Conservation (phyloP, 2,329 filamentous ascomycete species). For the Mycogone perniciosa region DNA sequence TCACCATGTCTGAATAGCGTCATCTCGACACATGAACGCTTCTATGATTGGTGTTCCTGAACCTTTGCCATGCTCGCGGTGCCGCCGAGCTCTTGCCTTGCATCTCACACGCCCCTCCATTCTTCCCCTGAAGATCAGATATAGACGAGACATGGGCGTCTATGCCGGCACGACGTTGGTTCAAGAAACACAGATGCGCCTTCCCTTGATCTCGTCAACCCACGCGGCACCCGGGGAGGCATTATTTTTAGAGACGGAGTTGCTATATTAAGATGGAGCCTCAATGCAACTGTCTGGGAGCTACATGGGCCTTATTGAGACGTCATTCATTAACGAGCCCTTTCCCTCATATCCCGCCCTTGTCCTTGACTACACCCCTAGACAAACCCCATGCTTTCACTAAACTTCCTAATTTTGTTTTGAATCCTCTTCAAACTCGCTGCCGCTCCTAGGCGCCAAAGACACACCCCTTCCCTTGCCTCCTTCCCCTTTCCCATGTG, state of each 20-base stretch:
- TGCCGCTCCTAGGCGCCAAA: neutral
- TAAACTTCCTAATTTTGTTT: neutral
- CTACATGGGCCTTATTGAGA: conserved; percentile 10
- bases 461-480: neutral
- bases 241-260: conserved; percentile 12
- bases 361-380: neutral
- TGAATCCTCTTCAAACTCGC: neutral
- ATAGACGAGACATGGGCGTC: neutral
- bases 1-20: conserved; percentile 2
- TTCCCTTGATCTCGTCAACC: conserved; percentile 9
- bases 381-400: neutral
- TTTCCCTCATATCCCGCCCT: neutral
- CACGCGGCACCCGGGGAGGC: conserved; percentile 6
- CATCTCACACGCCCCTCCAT: conserved; percentile 1
- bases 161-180: conserved; percentile 4
- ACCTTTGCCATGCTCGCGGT: conserved; percentile 4
- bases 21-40: neutral
- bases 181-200: conserved; percentile 4
- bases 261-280: conserved; percentile 13
- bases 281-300: conserved; percentile 9
- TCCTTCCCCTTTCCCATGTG: neutral
- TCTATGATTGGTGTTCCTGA: conserved; percentile 9
- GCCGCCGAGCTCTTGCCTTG: conserved; percentile 1
- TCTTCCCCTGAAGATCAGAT: neutral
- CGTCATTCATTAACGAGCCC: conserved; percentile 5